phyloP scores from a whole-genome alignment of 441 rosid species.

The Jatropha podagrica region DNA sequence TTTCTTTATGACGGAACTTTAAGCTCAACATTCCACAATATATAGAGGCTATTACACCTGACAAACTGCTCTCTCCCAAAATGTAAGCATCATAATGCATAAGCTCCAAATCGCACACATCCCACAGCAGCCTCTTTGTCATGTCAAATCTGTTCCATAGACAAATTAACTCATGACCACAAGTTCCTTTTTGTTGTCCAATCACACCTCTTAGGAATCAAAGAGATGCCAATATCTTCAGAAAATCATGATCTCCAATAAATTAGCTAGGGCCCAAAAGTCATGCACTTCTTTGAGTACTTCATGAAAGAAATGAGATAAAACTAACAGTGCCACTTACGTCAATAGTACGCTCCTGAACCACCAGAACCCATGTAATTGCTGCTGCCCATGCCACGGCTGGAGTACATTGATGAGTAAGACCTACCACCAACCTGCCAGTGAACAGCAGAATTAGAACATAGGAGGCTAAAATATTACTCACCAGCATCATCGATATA shows the following conservation, averaged over 20 bases:
- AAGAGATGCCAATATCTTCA: conserved; percentile 37
- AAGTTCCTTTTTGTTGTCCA: conserved; percentile 34
- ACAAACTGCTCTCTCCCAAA: conserved; percentile 38
- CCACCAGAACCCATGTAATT: conserved; percentile 78
- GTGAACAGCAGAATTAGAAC: conserved; percentile 12
- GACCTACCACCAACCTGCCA: conserved; percentile 86
- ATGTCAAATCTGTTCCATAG: conserved; percentile 66
- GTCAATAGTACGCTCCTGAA: conserved; percentile 86
- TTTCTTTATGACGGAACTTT: conserved; percentile 22
- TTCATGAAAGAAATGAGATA: conserved; percentile 18
- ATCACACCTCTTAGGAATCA: conserved; percentile 37
- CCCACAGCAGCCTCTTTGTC: conserved; percentile 56
- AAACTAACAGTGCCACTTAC: conserved; percentile 36
- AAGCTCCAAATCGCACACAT: conserved; percentile 49
- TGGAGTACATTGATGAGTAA: conserved; percentile 76
- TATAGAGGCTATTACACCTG: conserved; percentile 37
- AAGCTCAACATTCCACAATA: conserved; percentile 33
- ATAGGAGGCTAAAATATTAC: neutral
- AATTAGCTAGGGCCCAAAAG: conserved; percentile 24
- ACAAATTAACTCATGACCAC: conserved; percentile 57
- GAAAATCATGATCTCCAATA: conserved; percentile 32
- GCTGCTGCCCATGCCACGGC: conserved; percentile 83
- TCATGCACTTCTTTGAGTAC: conserved; percentile 23
- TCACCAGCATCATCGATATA: neutral
- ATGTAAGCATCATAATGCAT: conserved; percentile 32